phyloP scores from a whole-genome alignment of 441 rosid species.

The Rhodomyrtus psidioides region DNA sequence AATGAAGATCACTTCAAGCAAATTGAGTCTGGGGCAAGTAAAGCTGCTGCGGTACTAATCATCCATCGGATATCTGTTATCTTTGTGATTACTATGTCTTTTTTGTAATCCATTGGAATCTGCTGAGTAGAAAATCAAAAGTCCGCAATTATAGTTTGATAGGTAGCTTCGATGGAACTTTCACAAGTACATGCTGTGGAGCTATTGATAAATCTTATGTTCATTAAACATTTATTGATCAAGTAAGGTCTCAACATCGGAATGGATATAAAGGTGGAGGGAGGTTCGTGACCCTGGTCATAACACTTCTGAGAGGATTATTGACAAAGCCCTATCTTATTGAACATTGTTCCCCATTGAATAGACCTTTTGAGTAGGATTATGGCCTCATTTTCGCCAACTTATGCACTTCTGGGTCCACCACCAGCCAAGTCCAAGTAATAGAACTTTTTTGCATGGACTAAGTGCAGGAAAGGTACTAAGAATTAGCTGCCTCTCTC shows the following conservation, averaged over 20 bases:
- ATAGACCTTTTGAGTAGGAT: neutral
- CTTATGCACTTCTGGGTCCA: neutral
- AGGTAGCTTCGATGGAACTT: neutral
- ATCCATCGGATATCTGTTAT: neutral
- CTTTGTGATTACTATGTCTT: neutral
- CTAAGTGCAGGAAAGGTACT: neutral
- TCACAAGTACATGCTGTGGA: neutral
- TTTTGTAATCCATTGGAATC: neutral
- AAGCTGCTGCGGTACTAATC: slow-evolving; percentile 67
- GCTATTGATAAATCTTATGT: neutral
- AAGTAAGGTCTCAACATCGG: neutral
- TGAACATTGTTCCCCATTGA: neutral
- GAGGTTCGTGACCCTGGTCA: neutral
- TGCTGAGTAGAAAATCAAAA: neutral
- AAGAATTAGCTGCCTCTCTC: neutral
- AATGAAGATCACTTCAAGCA: slow-evolving; percentile 77
- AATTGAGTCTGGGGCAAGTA: slow-evolving; percentile 57
- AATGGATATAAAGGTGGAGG: neutral
- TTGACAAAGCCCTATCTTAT: too few species aligned
- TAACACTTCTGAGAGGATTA: neutral
- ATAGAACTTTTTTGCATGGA: neutral
- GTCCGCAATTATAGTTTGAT: neutral
- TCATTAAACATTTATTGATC: neutral
- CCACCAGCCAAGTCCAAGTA: neutral
- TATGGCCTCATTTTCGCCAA: neutral